Evolutionary conservation across 139 green algal species (phyloP).

Genomic region (Coelastrella sp.): DNA sequence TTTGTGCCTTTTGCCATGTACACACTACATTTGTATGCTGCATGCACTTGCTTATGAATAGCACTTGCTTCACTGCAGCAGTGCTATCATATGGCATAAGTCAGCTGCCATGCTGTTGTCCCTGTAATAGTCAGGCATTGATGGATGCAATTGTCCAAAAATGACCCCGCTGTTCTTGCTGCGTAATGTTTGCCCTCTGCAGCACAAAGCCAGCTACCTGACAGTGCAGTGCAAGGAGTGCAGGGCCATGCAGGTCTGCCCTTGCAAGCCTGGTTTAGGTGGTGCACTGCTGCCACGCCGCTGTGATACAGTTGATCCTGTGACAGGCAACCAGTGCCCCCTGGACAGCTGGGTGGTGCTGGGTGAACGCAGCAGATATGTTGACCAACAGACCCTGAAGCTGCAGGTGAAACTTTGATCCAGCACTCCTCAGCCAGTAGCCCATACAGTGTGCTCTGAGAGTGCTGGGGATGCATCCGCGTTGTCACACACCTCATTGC

Average conservation of each 20-base stretch:
- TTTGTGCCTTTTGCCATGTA: too few relatives aligned
- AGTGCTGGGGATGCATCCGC: too few relatives aligned
- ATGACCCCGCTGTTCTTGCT: background rate
- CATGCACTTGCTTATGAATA: background rate
- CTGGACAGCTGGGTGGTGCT: slow-evolving; percentile 90
- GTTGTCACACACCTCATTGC: too few relatives aligned
- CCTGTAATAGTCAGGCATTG: background rate
- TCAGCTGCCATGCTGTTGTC: background rate
- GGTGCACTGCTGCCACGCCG: slow-evolving; percentile 79
- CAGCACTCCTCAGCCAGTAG: background rate
- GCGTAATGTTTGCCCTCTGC: slow-evolving; percentile 18
- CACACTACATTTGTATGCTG: background rate
- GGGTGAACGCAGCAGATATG: slow-evolving; percentile 80
- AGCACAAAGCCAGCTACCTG: slow-evolving; percentile 95
- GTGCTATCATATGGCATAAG: background rate
- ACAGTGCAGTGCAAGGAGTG: slow-evolving; percentile 93
- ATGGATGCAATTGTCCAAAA: background rate
- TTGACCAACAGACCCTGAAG: slow-evolving; percentile 99
- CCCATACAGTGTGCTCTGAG: too few relatives aligned
- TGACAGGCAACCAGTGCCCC: slow-evolving; percentile 70
- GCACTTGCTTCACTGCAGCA: too few relatives aligned
- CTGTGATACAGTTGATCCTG: slow-evolving; percentile 30
- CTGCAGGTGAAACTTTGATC: slow-evolving; percentile 70
- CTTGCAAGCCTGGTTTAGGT: slow-evolving; percentile 88
- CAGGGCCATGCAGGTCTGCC: slow-evolving; percentile 70